These are phyloP conservation scores for Plasmodium cynomolgi DNA, from an alignment of 169 alveolate genomes.

Conservation along the genomic window DNA sequence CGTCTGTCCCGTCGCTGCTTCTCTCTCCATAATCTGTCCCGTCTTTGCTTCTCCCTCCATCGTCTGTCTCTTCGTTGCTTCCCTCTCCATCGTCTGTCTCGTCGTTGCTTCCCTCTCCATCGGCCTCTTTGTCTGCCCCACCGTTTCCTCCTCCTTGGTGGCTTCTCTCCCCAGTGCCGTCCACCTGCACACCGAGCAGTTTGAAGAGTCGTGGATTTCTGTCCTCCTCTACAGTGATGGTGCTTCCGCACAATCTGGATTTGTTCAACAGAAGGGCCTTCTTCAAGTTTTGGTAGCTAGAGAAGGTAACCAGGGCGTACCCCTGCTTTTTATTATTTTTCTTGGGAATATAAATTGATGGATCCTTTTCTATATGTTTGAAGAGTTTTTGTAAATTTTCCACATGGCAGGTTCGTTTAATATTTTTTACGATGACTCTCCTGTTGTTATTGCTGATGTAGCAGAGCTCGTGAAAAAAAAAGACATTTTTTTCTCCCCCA, in stretches of 20 bases:
- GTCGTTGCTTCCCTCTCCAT: not conserved
- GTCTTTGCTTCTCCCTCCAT: not conserved
- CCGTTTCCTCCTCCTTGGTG: not conserved
- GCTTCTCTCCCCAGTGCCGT: not conserved
- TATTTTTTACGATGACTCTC: conserved; percentile 51
- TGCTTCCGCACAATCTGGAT: conserved; percentile 43
- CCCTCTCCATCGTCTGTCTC: not conserved
- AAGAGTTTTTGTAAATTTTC: conserved; percentile 63
- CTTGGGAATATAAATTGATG: conserved; percentile 42
- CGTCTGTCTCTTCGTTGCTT: not conserved
- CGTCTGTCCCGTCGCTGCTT: not conserved
- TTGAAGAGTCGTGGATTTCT: not conserved
- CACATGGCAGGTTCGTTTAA: conserved; percentile 39
- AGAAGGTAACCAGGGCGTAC: conserved; percentile 55
- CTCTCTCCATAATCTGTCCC: not conserved
- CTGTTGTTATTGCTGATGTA: conserved; percentile 4
- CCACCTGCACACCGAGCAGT: not conserved
- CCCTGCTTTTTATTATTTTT: conserved; percentile 52
- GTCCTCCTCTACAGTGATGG: conserved; percentile 13
- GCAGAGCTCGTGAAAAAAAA: conserved; percentile 38
- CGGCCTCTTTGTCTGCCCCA: not conserved
- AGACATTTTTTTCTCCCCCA: not conserved
- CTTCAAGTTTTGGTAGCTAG: not conserved
- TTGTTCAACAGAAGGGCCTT: conserved; percentile 42
- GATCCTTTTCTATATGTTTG: conserved; percentile 32